A percentile compares a stretch with the other conserved stretches of the same genome.
These are phyloP conservation scores for Echeveria elegans DNA, from an alignment of 164 flowering plant genomes.

Conservation along the genomic window DNA sequence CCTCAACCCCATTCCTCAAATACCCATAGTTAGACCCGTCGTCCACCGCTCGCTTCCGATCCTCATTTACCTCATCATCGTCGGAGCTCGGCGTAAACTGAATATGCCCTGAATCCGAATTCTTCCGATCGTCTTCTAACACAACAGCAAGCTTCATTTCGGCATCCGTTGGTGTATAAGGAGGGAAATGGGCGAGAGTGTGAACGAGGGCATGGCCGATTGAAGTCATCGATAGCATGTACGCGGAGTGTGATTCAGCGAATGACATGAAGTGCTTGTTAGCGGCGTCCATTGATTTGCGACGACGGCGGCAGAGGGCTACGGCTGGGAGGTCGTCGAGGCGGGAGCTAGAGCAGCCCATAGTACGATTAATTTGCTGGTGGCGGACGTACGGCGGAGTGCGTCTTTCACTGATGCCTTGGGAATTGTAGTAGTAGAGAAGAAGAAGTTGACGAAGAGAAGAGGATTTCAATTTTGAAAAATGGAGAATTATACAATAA, in stretches of 20 bases:
- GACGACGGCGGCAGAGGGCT: not conserved
- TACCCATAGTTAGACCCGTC: too few relatives aligned
- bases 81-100: constrained; percentile 4
- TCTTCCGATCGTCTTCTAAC: not conserved
- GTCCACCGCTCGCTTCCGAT: too few relatives aligned
- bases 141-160: not conserved
- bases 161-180: not conserved
- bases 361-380: too few relatives aligned
- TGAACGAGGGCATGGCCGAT: not conserved
- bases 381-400: not conserved
- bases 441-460: not conserved
- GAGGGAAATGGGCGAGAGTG: not conserved
- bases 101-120: not conserved
- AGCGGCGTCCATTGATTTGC: not conserved
- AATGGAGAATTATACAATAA: not conserved
- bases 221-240: not conserved
- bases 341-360: constrained; percentile 6
- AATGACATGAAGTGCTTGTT: not conserved
- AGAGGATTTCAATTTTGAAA: not conserved
- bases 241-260: not conserved
- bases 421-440: too few relatives aligned
- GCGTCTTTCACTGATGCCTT: not conserved
- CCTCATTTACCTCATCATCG: not conserved
- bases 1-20: not conserved
- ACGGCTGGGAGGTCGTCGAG: constrained; percentile 5